Evolutionary conservation across 2,329 filamentous ascomycete species (phyloP).

Genomic region (Ophiostoma piceae): DNA sequence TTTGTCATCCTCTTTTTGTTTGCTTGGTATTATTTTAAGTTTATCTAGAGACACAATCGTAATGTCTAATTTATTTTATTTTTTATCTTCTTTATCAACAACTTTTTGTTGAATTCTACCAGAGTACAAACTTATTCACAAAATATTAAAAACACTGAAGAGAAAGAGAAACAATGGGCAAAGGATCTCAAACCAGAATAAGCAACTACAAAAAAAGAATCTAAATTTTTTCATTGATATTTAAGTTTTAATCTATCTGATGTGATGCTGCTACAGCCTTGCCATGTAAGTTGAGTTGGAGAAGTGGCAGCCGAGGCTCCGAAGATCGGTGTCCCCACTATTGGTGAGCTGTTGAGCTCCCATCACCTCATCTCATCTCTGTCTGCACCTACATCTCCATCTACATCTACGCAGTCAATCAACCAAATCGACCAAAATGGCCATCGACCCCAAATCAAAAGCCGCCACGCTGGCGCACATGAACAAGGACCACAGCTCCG

Average conservation of each 20-base stretch:
- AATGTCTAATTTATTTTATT: too few relatives aligned
- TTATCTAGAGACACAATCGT: too few relatives aligned
- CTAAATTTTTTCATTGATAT: too few relatives aligned
- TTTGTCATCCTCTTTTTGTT: background rate
- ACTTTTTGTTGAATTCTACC: too few relatives aligned
- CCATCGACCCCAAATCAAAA: conserved; percentile 29
- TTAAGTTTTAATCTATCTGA: too few relatives aligned
- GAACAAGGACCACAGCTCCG: conserved; percentile 74
- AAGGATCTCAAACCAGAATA: too few relatives aligned
- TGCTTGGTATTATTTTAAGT: background rate
- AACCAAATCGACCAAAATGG: conserved; percentile 10
- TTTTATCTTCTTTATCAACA: too few relatives aligned
- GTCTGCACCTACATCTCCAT: too few relatives aligned
- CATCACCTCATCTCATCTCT: too few relatives aligned
- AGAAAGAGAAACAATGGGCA: background rate
- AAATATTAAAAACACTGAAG: background rate
- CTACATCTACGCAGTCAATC: too few relatives aligned
- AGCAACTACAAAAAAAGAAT: background rate
- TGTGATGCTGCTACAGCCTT: background rate
- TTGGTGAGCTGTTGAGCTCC: background rate
- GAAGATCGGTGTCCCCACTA: background rate
- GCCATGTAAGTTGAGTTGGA: background rate
- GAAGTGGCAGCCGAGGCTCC: background rate
- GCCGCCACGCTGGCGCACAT: conserved; percentile 65
- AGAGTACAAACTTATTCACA: background rate